Conservation (phyloP, 805 yeast species). For the Helenozyma baotianmanensis region DNA sequence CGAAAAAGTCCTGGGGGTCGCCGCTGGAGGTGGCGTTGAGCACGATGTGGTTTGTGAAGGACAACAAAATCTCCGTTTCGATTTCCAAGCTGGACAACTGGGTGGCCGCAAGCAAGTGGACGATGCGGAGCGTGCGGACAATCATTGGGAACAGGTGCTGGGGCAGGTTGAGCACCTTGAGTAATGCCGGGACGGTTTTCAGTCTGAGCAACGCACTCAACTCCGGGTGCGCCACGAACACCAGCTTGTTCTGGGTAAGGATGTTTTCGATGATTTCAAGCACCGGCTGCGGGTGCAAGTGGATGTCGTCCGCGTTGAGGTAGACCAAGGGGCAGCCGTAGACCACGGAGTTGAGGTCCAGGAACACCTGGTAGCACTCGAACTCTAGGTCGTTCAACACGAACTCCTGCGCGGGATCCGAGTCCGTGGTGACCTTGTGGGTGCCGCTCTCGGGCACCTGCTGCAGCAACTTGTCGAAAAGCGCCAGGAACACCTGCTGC, state of each 20-base stretch:
- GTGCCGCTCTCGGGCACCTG: slow-evolving; percentile 12
- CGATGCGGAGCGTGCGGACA: slow-evolving; percentile 71
- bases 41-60: slow-evolving; percentile 70
- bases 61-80: slow-evolving; percentile 78
- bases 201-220: slow-evolving; percentile 62
- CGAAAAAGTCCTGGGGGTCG: not conserved
- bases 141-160: slow-evolving; percentile 61
- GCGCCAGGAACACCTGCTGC: slow-evolving; percentile 74
- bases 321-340: slow-evolving; percentile 54
- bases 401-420: slow-evolving; percentile 42
- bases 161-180: slow-evolving; percentile 54
- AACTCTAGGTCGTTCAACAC: slow-evolving; percentile 50
- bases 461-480: slow-evolving; percentile 56
- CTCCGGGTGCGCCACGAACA: slow-evolving; percentile 59
- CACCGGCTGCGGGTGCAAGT: slow-evolving; percentile 57
- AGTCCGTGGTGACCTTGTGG: slow-evolving; percentile 10
- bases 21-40: slow-evolving; percentile 51
- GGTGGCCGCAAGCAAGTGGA: slow-evolving; percentile 52
- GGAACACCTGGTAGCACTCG: slow-evolving; percentile 68
- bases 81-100: slow-evolving; percentile 60
- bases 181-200: slow-evolving; percentile 68
- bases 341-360: slow-evolving; percentile 66
- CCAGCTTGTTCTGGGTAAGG: slow-evolving; percentile 53
- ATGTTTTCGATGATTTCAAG: slow-evolving; percentile 82
- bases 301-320: slow-evolving; percentile 46